Base-by-base conservation (phyloP, 2,329 filamentous ascomycete species). In the Whalleya microplaca region DNA sequence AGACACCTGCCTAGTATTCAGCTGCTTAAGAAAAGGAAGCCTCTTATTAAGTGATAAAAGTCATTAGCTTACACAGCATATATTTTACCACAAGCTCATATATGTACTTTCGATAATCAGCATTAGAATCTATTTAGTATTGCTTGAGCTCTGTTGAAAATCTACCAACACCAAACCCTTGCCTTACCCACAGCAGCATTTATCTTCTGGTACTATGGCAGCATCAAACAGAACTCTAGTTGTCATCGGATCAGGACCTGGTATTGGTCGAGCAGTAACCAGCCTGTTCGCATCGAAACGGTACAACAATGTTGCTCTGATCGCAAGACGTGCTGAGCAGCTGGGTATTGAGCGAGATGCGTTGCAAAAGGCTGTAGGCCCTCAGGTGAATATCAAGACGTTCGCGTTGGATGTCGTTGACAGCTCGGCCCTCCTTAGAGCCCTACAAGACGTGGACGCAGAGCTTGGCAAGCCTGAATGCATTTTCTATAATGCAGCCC, bases 401-500 rank as follows among this genome's bases (percentile, higher is more conserved):
- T 76, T 78, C 61, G 64, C 65, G 3, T 72, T 78, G 43, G 80
- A 84, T 58, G 67, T 83, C 8, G 67, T 72, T 14, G 71, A 82
- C 48, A 64, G 73, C 0, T 57, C 65, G 0, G 68, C 71, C 2
- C 70, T 82, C 41, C 67, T 69, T 3, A 63, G 60, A 12, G 73
- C 73, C 0, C 69, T 84, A 3, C 64, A 71, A 6, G 68, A 79
- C 40, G 71, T 79, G 3, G 77, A 77, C n/a, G 58, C 56, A 2
- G 69, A 72, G 1, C 70, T 75, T 45, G 76, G 76, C 18, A 70
- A 71, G n/a, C 68, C 82, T 1, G 77, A 81, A 45, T 77, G 76
- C 20, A 71, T 84, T 2, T 75, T 81, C 43, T 84, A 78, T 72
- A 84, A 84, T 60, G 80, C 81, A 0, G 81, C 81, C 2, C 68